Conservation (phyloP, 1,284 basidiomycete genomes). For the Ceratobasidium sp. region DNA sequence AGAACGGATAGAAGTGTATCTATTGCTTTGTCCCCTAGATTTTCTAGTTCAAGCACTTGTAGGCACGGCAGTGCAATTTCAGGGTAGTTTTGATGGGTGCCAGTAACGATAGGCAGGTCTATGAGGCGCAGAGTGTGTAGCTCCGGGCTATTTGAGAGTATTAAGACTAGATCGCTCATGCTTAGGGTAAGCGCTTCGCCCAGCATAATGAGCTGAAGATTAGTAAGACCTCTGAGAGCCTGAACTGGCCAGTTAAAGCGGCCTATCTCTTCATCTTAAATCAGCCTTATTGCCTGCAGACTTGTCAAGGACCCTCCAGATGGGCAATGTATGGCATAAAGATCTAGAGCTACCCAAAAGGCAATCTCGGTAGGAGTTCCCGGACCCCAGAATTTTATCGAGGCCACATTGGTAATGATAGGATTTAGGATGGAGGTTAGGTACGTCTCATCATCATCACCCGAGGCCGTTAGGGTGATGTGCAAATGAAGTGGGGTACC, state of each 20-base stretch:
- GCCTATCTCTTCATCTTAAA: too few species aligned
- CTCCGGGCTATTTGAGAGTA: neutral
- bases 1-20: neutral
- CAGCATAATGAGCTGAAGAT: neutral
- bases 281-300: too few species aligned
- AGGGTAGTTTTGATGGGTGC: neutral
- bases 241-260: neutral
- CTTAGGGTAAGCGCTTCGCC: neutral
- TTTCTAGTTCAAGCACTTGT: neutral
- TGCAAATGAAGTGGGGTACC: neutral
- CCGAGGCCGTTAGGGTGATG: neutral
- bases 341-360: too few species aligned
- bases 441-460: neutral
- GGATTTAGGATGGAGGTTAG: neutral
- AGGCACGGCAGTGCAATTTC: neutral
- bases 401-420: neutral
- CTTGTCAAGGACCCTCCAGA: too few species aligned
- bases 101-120: neutral
- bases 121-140: neutral
- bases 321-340: too few species aligned
- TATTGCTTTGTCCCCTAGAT: too few species aligned
- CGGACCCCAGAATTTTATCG: too few species aligned
- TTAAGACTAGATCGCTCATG: neutral
- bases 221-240: neutral
- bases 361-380: too few species aligned